Percentiles rank a stretch among this genome's conserved stretches.
Conservation (phyloP, 2,329 filamentous ascomycete genomes). For the Leptodontidium sp. region DNA sequence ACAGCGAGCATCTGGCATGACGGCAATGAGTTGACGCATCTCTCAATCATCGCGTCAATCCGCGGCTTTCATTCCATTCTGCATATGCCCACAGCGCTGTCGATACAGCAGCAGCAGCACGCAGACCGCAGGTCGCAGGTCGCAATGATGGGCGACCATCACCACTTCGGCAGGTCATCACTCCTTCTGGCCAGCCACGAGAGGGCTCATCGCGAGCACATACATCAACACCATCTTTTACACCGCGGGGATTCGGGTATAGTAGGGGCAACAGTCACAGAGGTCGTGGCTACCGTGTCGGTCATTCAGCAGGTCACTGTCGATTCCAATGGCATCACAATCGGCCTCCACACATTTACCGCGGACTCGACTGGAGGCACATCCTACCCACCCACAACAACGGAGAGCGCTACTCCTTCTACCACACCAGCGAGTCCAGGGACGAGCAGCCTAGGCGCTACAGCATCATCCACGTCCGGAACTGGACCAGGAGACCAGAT, state of each 20-base stretch:
- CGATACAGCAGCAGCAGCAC: slow-evolving; percentile 41
- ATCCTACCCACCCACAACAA: slow-evolving; percentile 27
- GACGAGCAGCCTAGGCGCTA: slow-evolving; percentile 19
- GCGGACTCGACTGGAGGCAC: slow-evolving; percentile 25
- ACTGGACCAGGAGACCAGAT: slow-evolving; percentile 7
- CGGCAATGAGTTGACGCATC: slow-evolving; percentile 20
- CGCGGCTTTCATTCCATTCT: slow-evolving; percentile 29
- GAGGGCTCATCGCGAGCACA: slow-evolving; percentile 46
- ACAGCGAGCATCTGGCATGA: slow-evolving; percentile 14
- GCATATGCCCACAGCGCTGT: slow-evolving; percentile 38
- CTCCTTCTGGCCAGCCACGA: slow-evolving; percentile 47
- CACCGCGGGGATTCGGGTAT: slow-evolving; percentile 15
- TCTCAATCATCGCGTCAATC: slow-evolving; percentile 27
- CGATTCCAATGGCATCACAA: slow-evolving; percentile 42
- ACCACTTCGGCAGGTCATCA: slow-evolving; percentile 43
- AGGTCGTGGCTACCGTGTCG: slow-evolving; percentile 43
- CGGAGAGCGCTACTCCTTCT: slow-evolving; percentile 22
- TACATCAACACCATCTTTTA: slow-evolving; percentile 39
- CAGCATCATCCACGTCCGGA: slow-evolving; percentile 24
- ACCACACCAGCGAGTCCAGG: slow-evolving; percentile 28
- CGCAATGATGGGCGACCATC: slow-evolving; percentile 42
- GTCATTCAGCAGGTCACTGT: slow-evolving; percentile 45
- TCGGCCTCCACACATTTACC: slow-evolving; percentile 36
- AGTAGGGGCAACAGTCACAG: slow-evolving; percentile 35
- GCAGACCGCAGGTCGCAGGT: slow-evolving; percentile 19